phyloP scores from a whole-genome alignment of 495 filamentous ascomycete genomes.

The Penicillium taxi region DNA sequence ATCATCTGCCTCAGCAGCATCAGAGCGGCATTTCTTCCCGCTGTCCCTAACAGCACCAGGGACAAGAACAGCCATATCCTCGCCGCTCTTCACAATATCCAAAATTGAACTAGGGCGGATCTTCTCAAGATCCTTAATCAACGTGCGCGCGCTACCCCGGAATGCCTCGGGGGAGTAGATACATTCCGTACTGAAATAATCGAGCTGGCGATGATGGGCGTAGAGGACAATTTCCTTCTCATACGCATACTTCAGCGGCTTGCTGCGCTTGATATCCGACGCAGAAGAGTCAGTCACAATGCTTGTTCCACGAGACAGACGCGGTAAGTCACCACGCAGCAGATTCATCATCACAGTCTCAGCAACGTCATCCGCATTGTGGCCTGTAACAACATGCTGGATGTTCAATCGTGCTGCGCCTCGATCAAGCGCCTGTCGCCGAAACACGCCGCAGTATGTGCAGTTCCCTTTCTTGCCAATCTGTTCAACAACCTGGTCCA shows the following conservation, averaged over 20 bases:
- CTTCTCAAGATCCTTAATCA: constrained; percentile 93
- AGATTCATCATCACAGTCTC: constrained; percentile 98
- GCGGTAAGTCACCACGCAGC: constrained; percentile 79
- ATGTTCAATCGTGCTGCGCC: constrained; percentile 84
- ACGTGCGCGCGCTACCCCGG: constrained; percentile 75
- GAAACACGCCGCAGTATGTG: constrained; percentile 96
- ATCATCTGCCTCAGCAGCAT: constrained; percentile 48
- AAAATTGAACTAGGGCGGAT: constrained; percentile 89
- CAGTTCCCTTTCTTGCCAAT: constrained; percentile 98
- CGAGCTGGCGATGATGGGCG: constrained; percentile 88
- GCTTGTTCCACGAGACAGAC: constrained; percentile 81
- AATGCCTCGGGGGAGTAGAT: constrained; percentile 99
- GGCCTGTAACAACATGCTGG: constrained; percentile 90
- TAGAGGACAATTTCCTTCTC: constrained; percentile 99
- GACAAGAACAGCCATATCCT: constrained; percentile 89
- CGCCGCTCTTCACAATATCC: constrained; percentile 88
- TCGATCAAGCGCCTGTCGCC: constrained; percentile 87
- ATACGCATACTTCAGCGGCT: constrained; percentile 95
- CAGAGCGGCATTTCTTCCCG: constrained; percentile 19
- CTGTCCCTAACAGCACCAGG: constrained; percentile 45
- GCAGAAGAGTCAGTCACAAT: constrained; percentile 74
- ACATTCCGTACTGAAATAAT: constrained; percentile 98
- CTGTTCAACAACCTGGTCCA: constrained; percentile 94
- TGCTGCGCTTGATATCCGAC: constrained; percentile 80
- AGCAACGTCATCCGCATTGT: constrained; percentile 97